Evolutionary conservation across 2,329 filamentous ascomycete genomes (phyloP), one percentile per base, ranked within the genome.

Genomic region (Alternaria dauci): DNA sequence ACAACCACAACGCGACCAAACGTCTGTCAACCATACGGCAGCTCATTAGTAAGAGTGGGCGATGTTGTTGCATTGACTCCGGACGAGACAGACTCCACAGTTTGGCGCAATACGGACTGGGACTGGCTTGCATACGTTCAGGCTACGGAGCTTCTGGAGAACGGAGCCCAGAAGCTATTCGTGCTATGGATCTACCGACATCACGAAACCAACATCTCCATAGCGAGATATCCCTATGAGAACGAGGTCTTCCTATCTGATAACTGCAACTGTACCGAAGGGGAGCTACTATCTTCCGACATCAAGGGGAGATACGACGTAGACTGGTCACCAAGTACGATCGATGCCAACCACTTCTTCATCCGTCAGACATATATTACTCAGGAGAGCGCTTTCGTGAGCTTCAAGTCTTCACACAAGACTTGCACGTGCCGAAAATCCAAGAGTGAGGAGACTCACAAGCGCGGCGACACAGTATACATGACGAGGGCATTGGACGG

Each of bases 161-260:
- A 59, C 3, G 81, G 82, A 0, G 77, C 74, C 0, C 79, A 79
- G 28, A 59, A 58, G 1, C 86, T 93, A 11, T 84, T 89, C 55
- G 85, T 93, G 0, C 82, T 91, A 1, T 95, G 91, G 91, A 80
- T 95, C 0, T 94, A 94, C 66, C 82, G 86, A 2, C 86, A 91
- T 0, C 81, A 82, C 0, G 89, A 95, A 55, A 95, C 92, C 0
- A 85, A 89, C 0, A 91, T 93, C 43, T 86, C 84, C 0, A 79
- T 85, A 6, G 88, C 89, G 77, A 84, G 83, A 9, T 96, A 94
- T 67, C 89, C 89, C 0, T 89, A 87, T 76, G 63, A 78, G 0
- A 91, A 93, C 52, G 92, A 96, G 75, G 76, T 95, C 0, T 95
- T 95, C 62, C 77, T 94, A 0, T 92, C 89, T 0, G 87, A 93